Evolutionary conservation across 1,139 yeast genomes (phyloP), one percentile per base, ranked within the genome.

Genomic region (Arxiozyma heterogenica): DNA sequence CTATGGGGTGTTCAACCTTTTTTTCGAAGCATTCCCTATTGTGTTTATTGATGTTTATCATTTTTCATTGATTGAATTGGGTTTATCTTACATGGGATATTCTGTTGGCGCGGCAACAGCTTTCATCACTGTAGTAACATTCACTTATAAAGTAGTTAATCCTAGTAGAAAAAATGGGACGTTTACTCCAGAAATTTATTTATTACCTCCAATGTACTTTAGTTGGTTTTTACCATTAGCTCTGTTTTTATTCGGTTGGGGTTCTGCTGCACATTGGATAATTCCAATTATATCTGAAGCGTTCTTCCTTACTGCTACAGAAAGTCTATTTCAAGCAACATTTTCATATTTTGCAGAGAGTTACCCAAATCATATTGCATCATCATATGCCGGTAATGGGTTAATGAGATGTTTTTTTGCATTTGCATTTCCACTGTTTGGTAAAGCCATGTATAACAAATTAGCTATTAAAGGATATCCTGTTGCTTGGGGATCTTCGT

Each of bases 371-470:
- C 76, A 73, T 60, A 66, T 77, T 61, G 86, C 84, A 0, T 79
- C 85, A 1, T 84, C 79, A 2, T 81, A 79, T 64, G 84, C 84
- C 1, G 77, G 81, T 27, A 80, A 80, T 60, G 80, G 75, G 17
- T 70, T 80, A 53, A 73, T 75, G 59, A 72, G 85, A 60, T 73
- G 83, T 39, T 42, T 23, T 1, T 47, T 47, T n/a, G 87, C 83
- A 0, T 82, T 82, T 42, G 79, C 78, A 3, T 83, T 83, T 73
- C 87, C 88, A 46, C 68, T 83, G 49, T 81, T 83, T 63, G 86
- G 83, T 4, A 66, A 70, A 51, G 74, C 76, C 1, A 71, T 82
- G 74, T 83, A 75, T 60, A 58, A 66, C 45, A 77, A 77, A 59
- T 64, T 79, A 52, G 74, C 72, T 1, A 73, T 75, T 9, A 59